These are phyloP conservation scores for Parsonsia alboflavescens DNA, from an alignment of 257 asterid genomes.

Conservation along the genomic window DNA sequence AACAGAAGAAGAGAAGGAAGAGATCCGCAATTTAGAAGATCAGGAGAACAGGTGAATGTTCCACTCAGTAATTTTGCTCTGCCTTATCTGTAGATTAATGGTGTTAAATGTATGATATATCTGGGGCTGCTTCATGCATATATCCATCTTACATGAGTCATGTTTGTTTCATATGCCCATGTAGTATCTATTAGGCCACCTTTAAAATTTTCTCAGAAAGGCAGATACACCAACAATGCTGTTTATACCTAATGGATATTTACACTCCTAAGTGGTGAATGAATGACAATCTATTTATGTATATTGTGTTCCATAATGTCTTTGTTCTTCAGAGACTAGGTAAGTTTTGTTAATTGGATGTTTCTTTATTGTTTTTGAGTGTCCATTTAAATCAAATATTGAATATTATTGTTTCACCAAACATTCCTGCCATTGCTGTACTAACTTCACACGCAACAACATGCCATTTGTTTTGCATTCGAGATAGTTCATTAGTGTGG, in stretches of 20 bases:
- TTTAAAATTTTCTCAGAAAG: not conserved
- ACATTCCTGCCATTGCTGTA: not conserved
- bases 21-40: slow-evolving; percentile 39
- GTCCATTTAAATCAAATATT: not conserved
- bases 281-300: not conserved
- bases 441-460: not conserved
- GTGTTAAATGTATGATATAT: not conserved
- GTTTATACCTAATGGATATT: not conserved
- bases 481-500: not conserved
- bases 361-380: not conserved
- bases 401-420: not conserved
- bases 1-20: slow-evolving; percentile 69
- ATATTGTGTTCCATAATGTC: not conserved
- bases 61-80: too few relatives aligned
- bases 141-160: not conserved
- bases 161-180: not conserved
- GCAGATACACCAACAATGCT: not conserved
- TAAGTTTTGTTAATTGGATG: not conserved
- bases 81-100: not conserved
- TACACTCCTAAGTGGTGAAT: not conserved
- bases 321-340: not conserved
- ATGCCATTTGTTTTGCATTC: not conserved
- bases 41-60: slow-evolving; percentile 49
- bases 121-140: not conserved
- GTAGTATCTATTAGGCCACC: not conserved